Evolutionary conservation across 106 monocot species (phyloP), one percentile per base, ranked within the genome.

Genomic region (Allium sativum): DNA sequence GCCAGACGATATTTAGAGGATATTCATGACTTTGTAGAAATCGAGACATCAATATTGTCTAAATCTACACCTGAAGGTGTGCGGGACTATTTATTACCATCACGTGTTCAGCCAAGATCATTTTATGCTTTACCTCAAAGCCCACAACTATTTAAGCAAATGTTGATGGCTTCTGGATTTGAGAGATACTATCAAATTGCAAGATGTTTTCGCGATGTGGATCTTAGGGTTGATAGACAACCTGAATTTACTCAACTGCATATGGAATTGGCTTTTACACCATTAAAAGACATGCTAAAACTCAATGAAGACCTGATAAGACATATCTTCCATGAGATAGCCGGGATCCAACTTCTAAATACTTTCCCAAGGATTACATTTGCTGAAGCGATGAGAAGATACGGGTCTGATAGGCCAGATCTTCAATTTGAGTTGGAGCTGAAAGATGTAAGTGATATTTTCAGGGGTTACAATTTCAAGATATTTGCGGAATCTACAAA

Each of bases 191-290:
- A 88, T 60, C 98, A 98, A 58, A 81, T 98, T 45, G 98, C 98
- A 60, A 96, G 96, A 77, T 96, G 96, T 70, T 96, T 96, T 73
- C 87, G 96, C 48, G 96, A 96, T 74, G 96, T 91, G 74, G 96
- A 96, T 63, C 78, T 96, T 56, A 82, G 96, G 72, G 96, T 91
- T 19, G 96, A 96, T 64, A 87, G 96, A 50, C 96, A 96, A 71
- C 96, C 91, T 67, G 96, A 96, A 72, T 96, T 96, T 51, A 96
- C 96, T 21, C 96, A 96, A 65, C 68, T 96, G 11, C 91, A 96
- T 74, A 84, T 96, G 91, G 96, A 96, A 74, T 62, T 96, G 70
- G 84, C 96, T 80, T 96, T 91, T 66, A 91, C 87, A 79, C 87
- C 96, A 66, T 45, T 96, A 41, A 91, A 96, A 74, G 96, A 96